Conservation (phyloP, 257 asterid species). For the Catharanthus roseus region DNA sequence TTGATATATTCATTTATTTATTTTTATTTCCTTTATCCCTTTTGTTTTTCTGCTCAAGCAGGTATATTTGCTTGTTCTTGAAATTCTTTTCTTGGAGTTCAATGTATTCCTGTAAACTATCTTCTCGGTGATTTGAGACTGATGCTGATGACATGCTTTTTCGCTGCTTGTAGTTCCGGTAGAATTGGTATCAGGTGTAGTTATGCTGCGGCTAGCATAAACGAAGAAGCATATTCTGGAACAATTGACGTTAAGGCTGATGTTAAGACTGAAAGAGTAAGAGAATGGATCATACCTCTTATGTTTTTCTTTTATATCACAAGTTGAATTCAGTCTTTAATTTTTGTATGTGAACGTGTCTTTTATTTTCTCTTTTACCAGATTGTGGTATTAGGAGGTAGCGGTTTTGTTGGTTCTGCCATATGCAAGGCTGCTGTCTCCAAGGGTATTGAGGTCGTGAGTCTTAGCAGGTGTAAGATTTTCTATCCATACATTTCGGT, state of each 20-base stretch:
- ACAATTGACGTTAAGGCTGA: slow-evolving; percentile 87
- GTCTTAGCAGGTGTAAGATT: slow-evolving; percentile 85
- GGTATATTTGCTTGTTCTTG: neutral
- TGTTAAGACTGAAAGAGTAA: slow-evolving; percentile 77
- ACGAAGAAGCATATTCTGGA: slow-evolving; percentile 31
- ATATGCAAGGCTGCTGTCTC: slow-evolving; percentile 98
- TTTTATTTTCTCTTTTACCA: slow-evolving; percentile 28
- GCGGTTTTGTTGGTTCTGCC: slow-evolving; percentile 97
- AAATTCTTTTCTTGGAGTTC: neutral
- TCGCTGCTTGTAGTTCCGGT: slow-evolving; percentile 31
- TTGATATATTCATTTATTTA: too few species aligned
- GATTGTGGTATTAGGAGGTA: slow-evolving; percentile 97
- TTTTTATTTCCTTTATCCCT: neutral
- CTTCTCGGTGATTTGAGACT: slow-evolving; percentile 14
- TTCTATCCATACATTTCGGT: slow-evolving; percentile 18
- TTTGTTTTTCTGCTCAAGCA: neutral
- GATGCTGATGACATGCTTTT: slow-evolving; percentile 9
- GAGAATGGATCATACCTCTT: slow-evolving; percentile 14
- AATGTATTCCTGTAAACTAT: neutral
- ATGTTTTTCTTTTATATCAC: neutral
- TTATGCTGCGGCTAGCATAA: slow-evolving; percentile 43
- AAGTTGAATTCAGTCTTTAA: slow-evolving; percentile 5
- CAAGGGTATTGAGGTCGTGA: slow-evolving; percentile 86
- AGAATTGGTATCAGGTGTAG: slow-evolving; percentile 59
- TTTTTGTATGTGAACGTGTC: neutral